Conservation (phyloP, 306 rosid genomes). For the Cicer arietinum region DNA sequence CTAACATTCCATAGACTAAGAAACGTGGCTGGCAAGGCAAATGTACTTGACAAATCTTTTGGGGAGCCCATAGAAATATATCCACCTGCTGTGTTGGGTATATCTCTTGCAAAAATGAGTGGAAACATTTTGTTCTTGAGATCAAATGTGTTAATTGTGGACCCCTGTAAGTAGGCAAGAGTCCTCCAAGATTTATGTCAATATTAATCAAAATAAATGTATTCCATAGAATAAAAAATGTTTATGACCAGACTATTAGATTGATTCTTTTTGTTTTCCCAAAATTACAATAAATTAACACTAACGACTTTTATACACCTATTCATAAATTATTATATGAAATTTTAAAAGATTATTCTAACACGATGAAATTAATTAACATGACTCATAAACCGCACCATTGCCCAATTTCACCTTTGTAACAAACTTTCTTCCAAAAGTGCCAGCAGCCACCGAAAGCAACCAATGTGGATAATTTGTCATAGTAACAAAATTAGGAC, state of each 20-base stretch:
- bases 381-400: constrained; percentile 45
- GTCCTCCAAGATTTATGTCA: no score
- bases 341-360: no score
- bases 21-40: constrained; percentile 47
- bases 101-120: constrained; percentile 52
- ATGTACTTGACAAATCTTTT: background rate
- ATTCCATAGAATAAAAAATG: no score
- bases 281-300: no score
- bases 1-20: constrained; percentile 3
- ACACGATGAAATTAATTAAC: no score
- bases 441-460: constrained; percentile 65
- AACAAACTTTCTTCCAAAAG: constrained; percentile 48
- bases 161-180: constrained; percentile 49
- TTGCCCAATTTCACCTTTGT: constrained; percentile 54
- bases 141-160: constrained; percentile 53
- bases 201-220: no score
- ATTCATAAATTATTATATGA: no score
- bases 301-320: no score
- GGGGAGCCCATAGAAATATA: no score
- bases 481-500: constrained; percentile 38
- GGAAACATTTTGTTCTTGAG: constrained; percentile 45
- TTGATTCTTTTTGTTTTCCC: no score
- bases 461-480: constrained; percentile 55
- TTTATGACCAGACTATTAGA: no score
- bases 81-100: constrained; percentile 41